Percentiles rank a stretch among this genome's conserved stretches.
Conservation (phyloP, 1,284 basidiomycete species). For the Gomphus bonarii region DNA sequence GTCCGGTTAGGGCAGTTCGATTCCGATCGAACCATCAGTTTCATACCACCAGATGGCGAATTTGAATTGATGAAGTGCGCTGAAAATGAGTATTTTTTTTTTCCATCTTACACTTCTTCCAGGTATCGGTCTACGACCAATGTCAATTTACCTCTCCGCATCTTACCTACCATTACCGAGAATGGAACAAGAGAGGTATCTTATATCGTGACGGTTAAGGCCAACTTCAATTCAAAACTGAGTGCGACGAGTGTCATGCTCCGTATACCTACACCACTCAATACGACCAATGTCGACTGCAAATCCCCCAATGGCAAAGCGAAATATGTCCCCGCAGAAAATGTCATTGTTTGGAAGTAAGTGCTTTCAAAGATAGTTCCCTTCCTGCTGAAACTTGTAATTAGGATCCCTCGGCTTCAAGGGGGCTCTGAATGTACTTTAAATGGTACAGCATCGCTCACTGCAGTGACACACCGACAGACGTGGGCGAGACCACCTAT, state of each 20-base stretch:
- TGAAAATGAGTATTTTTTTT: background rate
- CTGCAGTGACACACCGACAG: conserved; percentile 82
- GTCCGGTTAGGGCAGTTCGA: conserved; percentile 94
- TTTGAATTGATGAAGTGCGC: conserved; percentile 93
- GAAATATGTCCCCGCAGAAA: conserved; percentile 93
- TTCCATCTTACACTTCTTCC: conserved; percentile 9
- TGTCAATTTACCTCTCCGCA: conserved; percentile 85
- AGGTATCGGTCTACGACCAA: conserved; percentile 95
- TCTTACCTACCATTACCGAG: conserved; percentile 90
- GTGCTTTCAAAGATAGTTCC: conserved; percentile 25
- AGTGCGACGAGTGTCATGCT: conserved; percentile 89
- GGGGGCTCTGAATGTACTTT: conserved; percentile 88
- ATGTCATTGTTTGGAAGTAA: conserved; percentile 96
- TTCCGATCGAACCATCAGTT: conserved; percentile 85
- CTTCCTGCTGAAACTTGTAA: background rate
- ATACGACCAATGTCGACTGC: conserved; percentile 86
- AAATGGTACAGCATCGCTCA: conserved; percentile 74
- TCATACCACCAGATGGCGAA: conserved; percentile 97
- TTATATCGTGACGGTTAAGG: conserved; percentile 83
- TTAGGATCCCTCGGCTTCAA: conserved; percentile 86
- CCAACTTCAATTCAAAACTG: conserved; percentile 86
- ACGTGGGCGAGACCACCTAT: conserved; percentile 97
- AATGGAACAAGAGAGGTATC: conserved; percentile 86
- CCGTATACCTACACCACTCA: conserved; percentile 91
- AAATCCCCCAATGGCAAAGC: conserved; percentile 91